Base-by-base conservation (phyloP, 495 filamentous ascomycete genomes). In the Corynascus novoguineensis region DNA sequence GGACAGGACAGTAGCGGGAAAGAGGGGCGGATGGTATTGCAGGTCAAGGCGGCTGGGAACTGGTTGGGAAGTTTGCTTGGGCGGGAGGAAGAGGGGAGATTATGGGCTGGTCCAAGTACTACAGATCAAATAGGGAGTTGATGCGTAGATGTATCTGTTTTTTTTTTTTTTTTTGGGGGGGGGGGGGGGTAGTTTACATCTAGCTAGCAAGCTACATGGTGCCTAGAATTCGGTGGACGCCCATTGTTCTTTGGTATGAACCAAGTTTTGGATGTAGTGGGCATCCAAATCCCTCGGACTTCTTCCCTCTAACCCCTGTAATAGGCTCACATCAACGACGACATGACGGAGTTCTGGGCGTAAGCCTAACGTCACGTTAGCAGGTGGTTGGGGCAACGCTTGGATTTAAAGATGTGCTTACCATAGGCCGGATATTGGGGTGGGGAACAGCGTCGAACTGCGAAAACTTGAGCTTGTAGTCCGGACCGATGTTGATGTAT, bases 371-470 rank as follows among this genome's bases (percentile, higher is more conserved):
- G 4, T 15, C 24, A 21, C 19, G 31, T 58, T 53, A 57, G 41
- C 21, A 19, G 8, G 2, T 21, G n/a, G n/a, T 35, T 37, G 12
- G 14, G 17, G 22, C 52, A 27, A 9, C 31, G 0, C 8, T 5
- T 10, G 35, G 7, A 1, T 4, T 19, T 22, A 22, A 31, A 31
- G 10, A 9, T 29, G 14, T n/a, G 29, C 81, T 75, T 75, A 90
- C 89, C 92, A 97, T 98, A 11, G 93, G 91, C 69, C 86, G 88
- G 68, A 97, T 91, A 57, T 91, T 81, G 7, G 93, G 93, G 77
- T 99, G 93, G 53, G 91, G 90, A 32, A 97, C 95, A 4, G 95
- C 95, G 63, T 96, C 91, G 61, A 97, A 99, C 66, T 95, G 84
- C 61, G 90, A 82, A 72, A 87, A 97, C 22, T 87, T 75, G 46